A percentile compares a stretch with the other conserved stretches of the same genome.
phyloP scores from a whole-genome alignment of 2,329 filamentous ascomycete genomes.

The Arthrobotrys sphaeroides region DNA sequence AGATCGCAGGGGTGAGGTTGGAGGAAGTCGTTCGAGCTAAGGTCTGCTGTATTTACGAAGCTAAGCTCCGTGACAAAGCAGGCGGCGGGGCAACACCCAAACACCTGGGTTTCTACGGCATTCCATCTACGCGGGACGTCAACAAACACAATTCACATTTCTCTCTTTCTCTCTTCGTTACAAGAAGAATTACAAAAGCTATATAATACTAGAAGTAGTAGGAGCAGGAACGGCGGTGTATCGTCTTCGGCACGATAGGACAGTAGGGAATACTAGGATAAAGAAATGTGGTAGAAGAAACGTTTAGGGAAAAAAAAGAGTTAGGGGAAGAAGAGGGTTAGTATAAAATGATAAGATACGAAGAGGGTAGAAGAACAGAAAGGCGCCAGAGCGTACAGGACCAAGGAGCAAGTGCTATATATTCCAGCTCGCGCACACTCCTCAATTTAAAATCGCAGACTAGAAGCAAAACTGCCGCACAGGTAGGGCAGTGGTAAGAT shows the following conservation, averaged over 20 bases:
- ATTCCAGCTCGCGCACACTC: constrained; percentile 6
- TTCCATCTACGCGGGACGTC: constrained; percentile 13
- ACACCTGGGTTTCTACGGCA: constrained; percentile 5
- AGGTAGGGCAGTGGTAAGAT: neutral
- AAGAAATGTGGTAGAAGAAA: constrained; percentile 36
- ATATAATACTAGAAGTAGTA: constrained; percentile 49
- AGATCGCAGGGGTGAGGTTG: neutral
- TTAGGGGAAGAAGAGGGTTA: constrained; percentile 8
- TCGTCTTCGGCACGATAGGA: constrained; percentile 31
- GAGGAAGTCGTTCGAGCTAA: constrained; percentile 1
- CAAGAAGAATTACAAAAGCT: constrained; percentile 54
- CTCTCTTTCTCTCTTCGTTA: constrained; percentile 51
- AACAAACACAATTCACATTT: constrained; percentile 38
- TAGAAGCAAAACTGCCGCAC: neutral
- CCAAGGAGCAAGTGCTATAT: constrained; percentile 8
- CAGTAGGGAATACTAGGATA: constrained; percentile 37
- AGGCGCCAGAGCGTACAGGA: neutral
- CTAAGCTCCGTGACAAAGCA: constrained; percentile 9
- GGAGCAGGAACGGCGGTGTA: constrained; percentile 13
- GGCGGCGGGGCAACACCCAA: constrained; percentile 5
- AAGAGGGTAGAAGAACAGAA: neutral
- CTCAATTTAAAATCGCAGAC: neutral
- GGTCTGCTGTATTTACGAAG: constrained; percentile 7
- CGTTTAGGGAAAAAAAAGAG: constrained; percentile 26
- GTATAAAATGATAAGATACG: constrained; percentile 18